phyloP scores from a whole-genome alignment of 129 eudicot genomes.

The Artemisia tridentata region DNA sequence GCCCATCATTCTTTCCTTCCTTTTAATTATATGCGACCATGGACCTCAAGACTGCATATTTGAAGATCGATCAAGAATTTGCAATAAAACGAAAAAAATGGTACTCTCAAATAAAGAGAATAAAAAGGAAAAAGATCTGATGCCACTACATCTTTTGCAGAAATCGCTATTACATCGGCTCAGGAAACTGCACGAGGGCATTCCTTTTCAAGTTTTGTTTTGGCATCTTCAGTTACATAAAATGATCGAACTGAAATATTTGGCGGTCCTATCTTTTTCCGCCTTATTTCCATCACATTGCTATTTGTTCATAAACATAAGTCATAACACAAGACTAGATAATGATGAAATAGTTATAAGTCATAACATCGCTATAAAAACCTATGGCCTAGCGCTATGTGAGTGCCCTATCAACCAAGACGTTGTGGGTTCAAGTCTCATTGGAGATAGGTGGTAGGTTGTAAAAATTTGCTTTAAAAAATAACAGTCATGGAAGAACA shows the following conservation, averaged over 20 bases:
- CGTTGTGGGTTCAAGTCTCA: constrained; percentile 54
- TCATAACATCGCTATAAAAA: too few species aligned
- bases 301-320: constrained; percentile 24
- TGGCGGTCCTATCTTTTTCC: constrained; percentile 80
- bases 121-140: constrained; percentile 27
- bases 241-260: constrained; percentile 66
- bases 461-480: constrained; percentile 33
- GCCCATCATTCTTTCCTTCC: constrained; percentile 73
- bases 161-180: constrained; percentile 71
- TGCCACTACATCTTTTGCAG: constrained; percentile 69
- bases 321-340: not conserved
- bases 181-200: constrained; percentile 80
- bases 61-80: not conserved
- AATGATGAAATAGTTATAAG: not conserved
- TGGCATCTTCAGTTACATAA: constrained; percentile 76
- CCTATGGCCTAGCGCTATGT: too few species aligned
- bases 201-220: constrained; percentile 62
- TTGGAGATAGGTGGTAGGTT: too few species aligned
- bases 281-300: constrained; percentile 77
- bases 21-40: constrained; percentile 61
- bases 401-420: constrained; percentile 50
- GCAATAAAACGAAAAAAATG: not conserved
- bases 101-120: not conserved
- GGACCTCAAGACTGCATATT: constrained; percentile 71
- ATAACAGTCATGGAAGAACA: constrained; percentile 88